Conservation (phyloP, 1,284 basidiomycete genomes). For the Ceratobasidium sp. region DNA sequence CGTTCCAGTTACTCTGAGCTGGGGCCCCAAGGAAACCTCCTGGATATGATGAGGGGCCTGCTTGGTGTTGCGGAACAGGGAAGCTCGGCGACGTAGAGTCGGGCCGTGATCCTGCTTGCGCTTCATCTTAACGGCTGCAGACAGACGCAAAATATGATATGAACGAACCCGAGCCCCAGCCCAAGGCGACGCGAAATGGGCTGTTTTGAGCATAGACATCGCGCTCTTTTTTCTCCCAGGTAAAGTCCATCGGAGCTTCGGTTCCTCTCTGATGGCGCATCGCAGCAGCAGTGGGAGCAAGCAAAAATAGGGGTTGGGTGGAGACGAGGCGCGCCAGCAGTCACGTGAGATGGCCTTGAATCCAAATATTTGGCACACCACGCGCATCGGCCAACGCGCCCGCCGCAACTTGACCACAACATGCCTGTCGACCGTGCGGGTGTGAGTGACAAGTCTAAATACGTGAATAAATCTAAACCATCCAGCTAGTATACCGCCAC, state of each 20-base stretch:
- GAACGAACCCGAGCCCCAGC: constrained; percentile 17
- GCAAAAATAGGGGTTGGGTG: background rate
- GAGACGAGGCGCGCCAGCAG: background rate
- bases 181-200: constrained; percentile 12
- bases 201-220: constrained; percentile 19
- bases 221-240: constrained; percentile 59
- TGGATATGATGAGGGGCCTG: constrained; percentile 7
- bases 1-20: constrained; percentile 10
- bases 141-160: background rate
- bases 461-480: background rate
- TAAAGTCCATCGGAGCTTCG: constrained; percentile 83
- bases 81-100: constrained; percentile 8
- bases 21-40: constrained; percentile 3
- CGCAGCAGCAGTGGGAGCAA: background rate
- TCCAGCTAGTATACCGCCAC: constrained; percentile 74
- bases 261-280: constrained; percentile 48
- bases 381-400: constrained; percentile 24
- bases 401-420: constrained; percentile 44
- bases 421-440: constrained; percentile 82
- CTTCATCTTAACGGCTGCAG: background rate
- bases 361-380: constrained; percentile 4
- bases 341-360: constrained; percentile 13
- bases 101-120: background rate
- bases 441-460: constrained; percentile 53
- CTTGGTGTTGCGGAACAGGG: constrained; percentile 6